Conservation (phyloP, 2,329 filamentous ascomycete genomes). For the Fusarium concolor region DNA sequence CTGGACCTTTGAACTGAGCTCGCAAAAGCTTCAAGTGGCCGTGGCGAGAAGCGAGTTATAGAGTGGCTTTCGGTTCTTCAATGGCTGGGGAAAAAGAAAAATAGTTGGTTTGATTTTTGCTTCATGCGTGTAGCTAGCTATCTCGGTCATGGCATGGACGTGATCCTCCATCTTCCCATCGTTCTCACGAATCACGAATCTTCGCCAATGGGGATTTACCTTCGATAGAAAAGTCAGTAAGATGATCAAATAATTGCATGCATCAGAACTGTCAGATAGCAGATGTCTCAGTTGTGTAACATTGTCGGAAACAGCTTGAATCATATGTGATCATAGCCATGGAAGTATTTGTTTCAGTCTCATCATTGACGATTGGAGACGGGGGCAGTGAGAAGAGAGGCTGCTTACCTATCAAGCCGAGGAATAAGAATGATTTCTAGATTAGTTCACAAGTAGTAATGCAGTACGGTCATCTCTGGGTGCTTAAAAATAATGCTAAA, state of each 20-base stretch:
- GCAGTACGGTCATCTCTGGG: too few relatives aligned
- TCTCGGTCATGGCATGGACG: neutral
- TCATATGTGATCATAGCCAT: slow-evolving; percentile 22
- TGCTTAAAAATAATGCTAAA: neutral
- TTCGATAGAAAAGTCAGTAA: neutral
- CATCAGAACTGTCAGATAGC: fast-evolving
- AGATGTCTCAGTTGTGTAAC: slow-evolving; percentile 1
- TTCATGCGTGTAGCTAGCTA: neutral
- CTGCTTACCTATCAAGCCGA: neutral
- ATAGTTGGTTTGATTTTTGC: too few relatives aligned
- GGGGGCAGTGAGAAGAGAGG: neutral
- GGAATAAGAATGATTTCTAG: neutral
- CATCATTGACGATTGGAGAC: neutral
- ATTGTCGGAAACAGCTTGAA: slow-evolving; percentile 19
- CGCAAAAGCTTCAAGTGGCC: too few relatives aligned
- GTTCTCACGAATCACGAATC: neutral
- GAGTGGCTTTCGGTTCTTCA: too few relatives aligned
- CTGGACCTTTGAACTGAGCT: neutral
- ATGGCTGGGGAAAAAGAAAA: too few relatives aligned
- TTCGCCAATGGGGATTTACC: neutral
- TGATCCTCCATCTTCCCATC: too few relatives aligned
- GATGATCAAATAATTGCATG: fast-evolving
- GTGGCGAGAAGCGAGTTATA: too few relatives aligned
- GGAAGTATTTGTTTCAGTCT: slow-evolving; percentile 26
- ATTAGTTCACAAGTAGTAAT: neutral